Evolutionary conservation across 345 rosid species (phyloP), one percentile per base, ranked within the genome.

Genomic region (Corchorus capsularis): DNA sequence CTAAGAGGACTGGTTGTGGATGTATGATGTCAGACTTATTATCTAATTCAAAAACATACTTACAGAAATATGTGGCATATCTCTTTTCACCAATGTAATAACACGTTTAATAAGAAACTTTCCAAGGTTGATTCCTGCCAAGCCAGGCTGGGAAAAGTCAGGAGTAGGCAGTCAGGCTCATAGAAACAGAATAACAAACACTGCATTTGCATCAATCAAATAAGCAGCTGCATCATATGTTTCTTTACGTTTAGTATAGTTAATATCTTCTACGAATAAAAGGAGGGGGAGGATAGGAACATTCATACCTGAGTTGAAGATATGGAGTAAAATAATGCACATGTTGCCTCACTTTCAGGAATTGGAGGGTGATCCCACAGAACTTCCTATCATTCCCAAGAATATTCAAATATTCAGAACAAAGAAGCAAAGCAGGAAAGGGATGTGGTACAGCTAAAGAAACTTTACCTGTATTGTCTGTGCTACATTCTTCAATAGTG

Each of bases 81-180:
- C 99, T 81, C 86, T 87, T 80, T 93, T 92, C 74, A 96, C 94
- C 85, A 91, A 78, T 0, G 88, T 92, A 50, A 93, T 90, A 64
- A 93, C 97, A 66, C 99, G 92, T 81, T 96, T 96, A 56, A 96
- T 92, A 77, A 96, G 90, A 89, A 93, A 93, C 78, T 91, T 93
- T 34, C 99, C 99, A 0, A 96, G 88, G 84, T 96, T 96, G 88
- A 96, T 93, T 79, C 98, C 99, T 71, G 92, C 93, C 89, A 96
- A 86, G 75, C 98, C 99, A 81, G 95, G 93, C 99, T 96, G 93
- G 73, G 75, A 78, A 82, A 83, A 74, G 83, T 72, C 73, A 76
- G 54, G 86, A 78, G 76, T 46, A 62, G 10, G 35, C 6, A 27
- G 75, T 52, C 74, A 82, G 80, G 57, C 52, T 22, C 49, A 69